Conservation (phyloP, 768 basidiomycete species). For the Multifurca ochricompacta region DNA sequence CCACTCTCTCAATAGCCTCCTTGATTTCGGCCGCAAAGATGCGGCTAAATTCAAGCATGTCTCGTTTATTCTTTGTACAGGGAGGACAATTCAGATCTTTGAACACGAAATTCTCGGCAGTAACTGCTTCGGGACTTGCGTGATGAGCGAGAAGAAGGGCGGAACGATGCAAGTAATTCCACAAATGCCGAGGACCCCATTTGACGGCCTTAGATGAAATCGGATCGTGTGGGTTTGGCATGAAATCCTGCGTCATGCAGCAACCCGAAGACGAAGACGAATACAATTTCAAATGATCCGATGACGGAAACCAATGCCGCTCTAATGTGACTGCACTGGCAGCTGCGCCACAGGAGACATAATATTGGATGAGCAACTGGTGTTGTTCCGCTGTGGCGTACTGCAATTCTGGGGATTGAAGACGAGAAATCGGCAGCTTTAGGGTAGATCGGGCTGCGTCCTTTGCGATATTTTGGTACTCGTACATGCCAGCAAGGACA, state of each 20-base stretch:
- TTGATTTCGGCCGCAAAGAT: background rate
- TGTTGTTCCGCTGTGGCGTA: constrained; percentile 5
- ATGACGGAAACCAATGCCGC: background rate
- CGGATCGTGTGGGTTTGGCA: background rate
- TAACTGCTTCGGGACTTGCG: background rate
- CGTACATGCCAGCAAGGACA: constrained; percentile 1
- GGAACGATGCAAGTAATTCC: constrained; percentile 9
- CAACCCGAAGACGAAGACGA: background rate
- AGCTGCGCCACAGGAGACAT: background rate
- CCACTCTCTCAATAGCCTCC: background rate
- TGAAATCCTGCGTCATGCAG: background rate
- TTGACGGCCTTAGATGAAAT: background rate
- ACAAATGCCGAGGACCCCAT: background rate
- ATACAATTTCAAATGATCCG: background rate
- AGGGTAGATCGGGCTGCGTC: constrained; percentile 1
- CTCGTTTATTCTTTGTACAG: background rate
- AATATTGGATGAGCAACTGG: constrained; percentile 1
- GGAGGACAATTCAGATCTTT: background rate
- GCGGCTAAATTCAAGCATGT: constrained; percentile 2
- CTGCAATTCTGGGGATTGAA: background rate
- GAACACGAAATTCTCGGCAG: background rate
- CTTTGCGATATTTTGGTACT: background rate
- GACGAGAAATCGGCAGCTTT: background rate
- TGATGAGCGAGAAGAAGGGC: constrained; percentile 5
- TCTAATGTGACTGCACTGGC: constrained; percentile 2